Evolutionary conservation across 495 filamentous ascomycete genomes (phyloP).

Genomic region (Penicillium bialowiezense): DNA sequence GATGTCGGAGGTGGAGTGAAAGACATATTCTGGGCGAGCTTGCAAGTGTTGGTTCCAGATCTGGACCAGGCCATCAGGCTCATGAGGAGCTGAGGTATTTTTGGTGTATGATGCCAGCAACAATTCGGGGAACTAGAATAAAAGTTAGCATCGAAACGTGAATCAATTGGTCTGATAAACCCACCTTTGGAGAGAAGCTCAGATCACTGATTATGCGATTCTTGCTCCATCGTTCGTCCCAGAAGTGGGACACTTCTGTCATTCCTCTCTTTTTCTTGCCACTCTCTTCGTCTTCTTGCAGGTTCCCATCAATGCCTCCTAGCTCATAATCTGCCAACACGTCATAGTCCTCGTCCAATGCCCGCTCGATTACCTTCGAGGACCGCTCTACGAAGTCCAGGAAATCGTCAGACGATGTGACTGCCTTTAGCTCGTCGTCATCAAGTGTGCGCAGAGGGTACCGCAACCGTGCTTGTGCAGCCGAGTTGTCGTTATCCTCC

Average conservation of each 20-base stretch:
- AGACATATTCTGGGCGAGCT: conserved; percentile 90
- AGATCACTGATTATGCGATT: conserved; percentile 94
- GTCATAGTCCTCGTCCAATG: conserved; percentile 90
- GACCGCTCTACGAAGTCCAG: conserved; percentile 93
- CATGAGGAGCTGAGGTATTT: conserved; percentile 90
- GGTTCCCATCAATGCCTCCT: conserved; percentile 60
- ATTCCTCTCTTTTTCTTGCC: conserved; percentile 77
- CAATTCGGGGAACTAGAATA: conserved; percentile 74
- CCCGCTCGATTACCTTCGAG: conserved; percentile 94
- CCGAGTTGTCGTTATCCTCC: conserved; percentile 44
- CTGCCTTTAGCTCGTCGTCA: conserved; percentile 83
- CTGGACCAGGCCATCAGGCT: conserved; percentile 90
- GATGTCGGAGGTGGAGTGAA: conserved; percentile 94
- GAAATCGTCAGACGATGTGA: conserved; percentile 90
- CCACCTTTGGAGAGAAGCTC: conserved; percentile 86
- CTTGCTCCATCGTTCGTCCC: conserved; percentile 92
- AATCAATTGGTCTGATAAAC: background rate
- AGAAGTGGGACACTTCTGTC: conserved; percentile 87
- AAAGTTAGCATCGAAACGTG: conserved; percentile 15
- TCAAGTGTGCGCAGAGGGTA: conserved; percentile 82
- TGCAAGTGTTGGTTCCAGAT: conserved; percentile 97
- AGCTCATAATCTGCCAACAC: conserved; percentile 92
- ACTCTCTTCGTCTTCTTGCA: conserved; percentile 82
- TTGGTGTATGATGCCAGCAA: conserved; percentile 94
- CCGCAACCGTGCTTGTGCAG: conserved; percentile 47